These are phyloP conservation scores for Skeletonema grethae DNA, from an alignment of 108 stramenopile genomes.

Conservation along the genomic window DNA sequence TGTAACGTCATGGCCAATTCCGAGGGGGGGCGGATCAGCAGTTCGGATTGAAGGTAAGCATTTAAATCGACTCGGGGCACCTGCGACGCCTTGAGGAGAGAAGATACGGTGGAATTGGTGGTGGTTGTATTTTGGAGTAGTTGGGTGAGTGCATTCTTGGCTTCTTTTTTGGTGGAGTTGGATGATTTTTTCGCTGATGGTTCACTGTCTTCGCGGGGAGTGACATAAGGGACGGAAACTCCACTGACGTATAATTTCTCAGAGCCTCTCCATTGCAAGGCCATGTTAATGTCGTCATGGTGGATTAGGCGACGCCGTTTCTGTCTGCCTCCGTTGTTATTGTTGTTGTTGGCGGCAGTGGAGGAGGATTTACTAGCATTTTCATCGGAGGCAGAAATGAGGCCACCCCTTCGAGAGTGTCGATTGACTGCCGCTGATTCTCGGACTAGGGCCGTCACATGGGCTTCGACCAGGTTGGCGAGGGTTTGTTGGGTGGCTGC, in stretches of 20 bases:
- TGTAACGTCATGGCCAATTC: conserved; percentile 78
- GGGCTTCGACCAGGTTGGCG: conserved; percentile 65
- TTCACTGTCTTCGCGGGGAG: conserved; percentile 3
- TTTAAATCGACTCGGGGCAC: conserved; percentile 63
- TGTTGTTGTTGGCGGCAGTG: conserved; percentile 3
- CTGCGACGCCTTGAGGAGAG: conserved; percentile 17
- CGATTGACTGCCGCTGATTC: conserved; percentile 75
- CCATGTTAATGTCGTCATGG: conserved; percentile 89
- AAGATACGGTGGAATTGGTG: conserved; percentile 7
- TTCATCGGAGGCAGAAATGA: conserved; percentile 45
- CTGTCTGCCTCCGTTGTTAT: background rate
- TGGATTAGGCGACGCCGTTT: conserved; percentile 55
- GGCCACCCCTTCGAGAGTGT: conserved; percentile 67
- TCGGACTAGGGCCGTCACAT: conserved; percentile 70
- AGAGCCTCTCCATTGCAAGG: conserved; percentile 70
- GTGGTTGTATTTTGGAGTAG: conserved; percentile 20
- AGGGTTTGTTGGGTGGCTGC: conserved; percentile 51
- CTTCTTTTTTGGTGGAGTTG: no score
- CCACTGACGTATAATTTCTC: conserved; percentile 80
- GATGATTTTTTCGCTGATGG: background rate
- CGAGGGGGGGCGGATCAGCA: conserved; percentile 60
- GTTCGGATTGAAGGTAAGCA: conserved; percentile 68
- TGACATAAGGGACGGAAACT: conserved; percentile 33
- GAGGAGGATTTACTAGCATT: background rate
- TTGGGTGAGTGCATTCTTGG: conserved; percentile 2